Evolutionary conservation across 2,329 filamentous ascomycete species (phyloP).

Genomic region (Ceratocystis eucalypticola): DNA sequence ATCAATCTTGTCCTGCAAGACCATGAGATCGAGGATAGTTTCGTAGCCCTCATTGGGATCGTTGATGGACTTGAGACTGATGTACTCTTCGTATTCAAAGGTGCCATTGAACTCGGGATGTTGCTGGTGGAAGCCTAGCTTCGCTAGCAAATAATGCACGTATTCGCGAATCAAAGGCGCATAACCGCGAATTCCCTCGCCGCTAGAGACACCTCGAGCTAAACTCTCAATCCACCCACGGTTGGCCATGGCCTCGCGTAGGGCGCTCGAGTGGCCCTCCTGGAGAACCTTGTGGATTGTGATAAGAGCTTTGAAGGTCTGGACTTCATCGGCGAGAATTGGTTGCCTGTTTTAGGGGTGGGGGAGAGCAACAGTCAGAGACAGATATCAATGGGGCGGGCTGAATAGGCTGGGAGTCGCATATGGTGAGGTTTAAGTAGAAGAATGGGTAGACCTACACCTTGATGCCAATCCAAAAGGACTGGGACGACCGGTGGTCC

Average conservation of each 20-base stretch:
- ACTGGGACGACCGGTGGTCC: conserved; percentile 91
- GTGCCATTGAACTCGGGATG: conserved; percentile 97
- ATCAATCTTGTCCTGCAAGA: conserved; percentile 93
- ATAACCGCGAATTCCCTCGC: conserved; percentile 76
- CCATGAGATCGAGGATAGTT: conserved; percentile 94
- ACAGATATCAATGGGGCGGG: not conserved
- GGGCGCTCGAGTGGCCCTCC: conserved; percentile 78
- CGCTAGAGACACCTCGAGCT: conserved; percentile 62
- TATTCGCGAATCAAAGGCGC: conserved; percentile 90
- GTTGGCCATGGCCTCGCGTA: conserved; percentile 82
- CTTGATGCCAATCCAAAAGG: conserved; percentile 98
- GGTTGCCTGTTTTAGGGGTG: conserved; percentile 52
- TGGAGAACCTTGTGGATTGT: conserved; percentile 96
- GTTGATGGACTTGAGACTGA: conserved; percentile 94
- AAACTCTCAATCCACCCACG: conserved; percentile 85
- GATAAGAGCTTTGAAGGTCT: conserved; percentile 97
- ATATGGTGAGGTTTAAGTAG: not conserved
- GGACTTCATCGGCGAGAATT: conserved; percentile 94
- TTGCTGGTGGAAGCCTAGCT: conserved; percentile 90
- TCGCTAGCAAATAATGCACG: conserved; percentile 85
- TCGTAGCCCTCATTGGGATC: conserved; percentile 97
- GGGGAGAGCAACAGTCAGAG: conserved; percentile 9
- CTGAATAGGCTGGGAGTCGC: conserved; percentile 1
- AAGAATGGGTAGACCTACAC: conserved; percentile 48
- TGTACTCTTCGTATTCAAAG: conserved; percentile 98